Base-by-base conservation (phyloP, 305 asterid species). In the Rubia peregrina region DNA sequence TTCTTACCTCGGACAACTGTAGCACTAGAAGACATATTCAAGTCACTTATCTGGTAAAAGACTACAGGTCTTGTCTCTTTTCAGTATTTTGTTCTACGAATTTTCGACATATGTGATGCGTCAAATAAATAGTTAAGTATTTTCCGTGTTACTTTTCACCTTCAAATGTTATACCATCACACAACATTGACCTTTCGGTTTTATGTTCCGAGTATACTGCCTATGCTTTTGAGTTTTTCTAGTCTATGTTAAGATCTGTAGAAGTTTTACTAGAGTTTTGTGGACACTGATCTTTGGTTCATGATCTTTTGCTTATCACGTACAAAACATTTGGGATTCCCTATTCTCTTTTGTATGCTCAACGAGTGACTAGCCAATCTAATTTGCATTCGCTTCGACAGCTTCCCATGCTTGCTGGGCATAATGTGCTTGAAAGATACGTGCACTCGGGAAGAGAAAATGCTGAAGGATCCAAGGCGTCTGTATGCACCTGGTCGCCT, bases 401-500 rank as follows among this genome's bases (percentile, higher is more conserved):
- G 99, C 81, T 89, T 95, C 76, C 99, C 99, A 14, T 95, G 99
- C 87, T 83, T 95, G 90, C 51, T 95, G 80, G 91, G 99, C 88
- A 68, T 90, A 75, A 84, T 80, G 89, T 95, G 99, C 92, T 78
- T 95, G 82, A 91, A 90, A 83, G 99, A 95, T 71, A 95, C 98
- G n/a, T 95, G 89, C 86, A 91, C 96, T 22, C 71, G 86, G 56
- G 97, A 95, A 85, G 93, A 85, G 86, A 87, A 90, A 85, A 91
- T 86, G 98, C 89, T 95, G 65, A 85, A 85, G 80, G 99, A 95
- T 80, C 96, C 99, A 11, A 90, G 97, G 79, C 92, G 99, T 60
- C 84, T 95, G 46, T 95, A 95, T 71, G 99, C 98, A 36, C 95
- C 99, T 33, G 99, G 99, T 68, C 98, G 99, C n/a, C 99, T 95